Conservation (phyloP, 257 asterid genomes). For the Penstemon davidsonii region DNA sequence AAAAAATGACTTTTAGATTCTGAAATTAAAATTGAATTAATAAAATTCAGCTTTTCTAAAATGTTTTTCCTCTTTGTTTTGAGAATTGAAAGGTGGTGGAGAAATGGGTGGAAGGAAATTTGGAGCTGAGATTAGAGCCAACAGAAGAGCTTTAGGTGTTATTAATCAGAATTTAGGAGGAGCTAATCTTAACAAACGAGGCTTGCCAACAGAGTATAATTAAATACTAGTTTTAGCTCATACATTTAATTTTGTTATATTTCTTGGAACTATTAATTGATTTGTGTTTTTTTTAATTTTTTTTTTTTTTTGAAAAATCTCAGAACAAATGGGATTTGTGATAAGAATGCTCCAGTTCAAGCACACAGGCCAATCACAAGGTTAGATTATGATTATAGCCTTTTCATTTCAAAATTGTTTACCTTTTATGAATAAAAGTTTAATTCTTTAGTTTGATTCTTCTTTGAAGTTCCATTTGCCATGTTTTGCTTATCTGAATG, state of each 20-base stretch:
- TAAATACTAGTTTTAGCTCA: conserved; percentile 23
- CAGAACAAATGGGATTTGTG: conserved; percentile 58
- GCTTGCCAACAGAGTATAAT: conserved; percentile 55
- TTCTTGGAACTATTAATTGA: not conserved
- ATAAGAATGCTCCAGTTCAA: conserved; percentile 45
- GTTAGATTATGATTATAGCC: conserved; percentile 35
- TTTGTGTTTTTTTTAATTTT: not conserved
- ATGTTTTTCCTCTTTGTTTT: not conserved
- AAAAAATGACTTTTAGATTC: not conserved
- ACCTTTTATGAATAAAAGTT: too few relatives aligned
- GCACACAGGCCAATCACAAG: conserved; percentile 78
- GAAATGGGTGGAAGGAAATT: conserved; percentile 40
- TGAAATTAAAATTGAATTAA: too few relatives aligned
- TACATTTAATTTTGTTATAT: not conserved
- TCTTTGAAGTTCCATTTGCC: conserved; percentile 4
- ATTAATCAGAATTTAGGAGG: conserved; percentile 53
- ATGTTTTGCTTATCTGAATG: conserved; percentile 16
- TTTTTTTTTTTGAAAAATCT: conserved; percentile 26
- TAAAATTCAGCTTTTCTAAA: not conserved
- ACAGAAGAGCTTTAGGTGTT: conserved; percentile 60
- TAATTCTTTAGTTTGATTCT: not conserved
- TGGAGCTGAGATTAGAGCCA: conserved; percentile 63
- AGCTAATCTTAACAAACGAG: conserved; percentile 49
- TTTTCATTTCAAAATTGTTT: too few relatives aligned
- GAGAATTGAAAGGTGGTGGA: conserved; percentile 30